Percentiles rank a stretch among this genome's conserved stretches.
Conservation (phyloP, 2,329 filamentous ascomycete genomes). For the Claviceps sp. region DNA sequence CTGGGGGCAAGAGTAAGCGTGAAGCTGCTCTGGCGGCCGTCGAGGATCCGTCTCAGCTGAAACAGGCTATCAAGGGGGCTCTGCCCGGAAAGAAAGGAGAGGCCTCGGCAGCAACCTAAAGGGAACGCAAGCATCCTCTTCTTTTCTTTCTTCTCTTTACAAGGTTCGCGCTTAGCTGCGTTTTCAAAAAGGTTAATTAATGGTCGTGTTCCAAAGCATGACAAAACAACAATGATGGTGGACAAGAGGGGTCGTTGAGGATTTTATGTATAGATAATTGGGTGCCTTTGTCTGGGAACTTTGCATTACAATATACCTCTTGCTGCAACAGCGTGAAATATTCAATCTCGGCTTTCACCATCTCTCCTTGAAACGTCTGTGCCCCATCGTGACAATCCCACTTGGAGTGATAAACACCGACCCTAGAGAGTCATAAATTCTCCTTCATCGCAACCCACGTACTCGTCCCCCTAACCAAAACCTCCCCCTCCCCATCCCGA, state of each 20-base stretch:
- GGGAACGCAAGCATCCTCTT: too few species aligned
- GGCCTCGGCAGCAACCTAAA: not conserved
- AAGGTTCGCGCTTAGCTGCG: too few species aligned
- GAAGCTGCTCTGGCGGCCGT: constrained; percentile 37
- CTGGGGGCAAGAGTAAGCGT: constrained; percentile 33
- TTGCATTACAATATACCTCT: not conserved
- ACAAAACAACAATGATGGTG: not conserved
- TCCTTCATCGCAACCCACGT: constrained; percentile 20
- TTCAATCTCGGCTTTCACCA: too few species aligned
- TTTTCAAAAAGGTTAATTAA: not conserved
- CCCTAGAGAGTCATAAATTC: constrained; percentile 8
- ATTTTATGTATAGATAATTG: too few species aligned
- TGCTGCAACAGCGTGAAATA: not conserved
- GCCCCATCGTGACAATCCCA: too few species aligned
- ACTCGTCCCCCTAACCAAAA: constrained; percentile 18
- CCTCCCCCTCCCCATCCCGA: constrained; percentile 15
- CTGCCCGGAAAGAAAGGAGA: constrained; percentile 14
- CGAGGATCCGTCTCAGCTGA: constrained; percentile 34
- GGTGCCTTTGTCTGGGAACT: not conserved
- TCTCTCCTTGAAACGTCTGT: too few species aligned
- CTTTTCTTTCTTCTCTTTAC: too few species aligned
- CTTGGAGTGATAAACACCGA: too few species aligned
- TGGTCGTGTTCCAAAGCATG: not conserved
- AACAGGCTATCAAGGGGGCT: constrained; percentile 18
- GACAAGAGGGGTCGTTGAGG: not conserved